Evolutionary conservation across 75 land plant species (phyloP), one percentile per base, ranked within the genome.

Genomic region (Cunninghamia lanceolata): DNA sequence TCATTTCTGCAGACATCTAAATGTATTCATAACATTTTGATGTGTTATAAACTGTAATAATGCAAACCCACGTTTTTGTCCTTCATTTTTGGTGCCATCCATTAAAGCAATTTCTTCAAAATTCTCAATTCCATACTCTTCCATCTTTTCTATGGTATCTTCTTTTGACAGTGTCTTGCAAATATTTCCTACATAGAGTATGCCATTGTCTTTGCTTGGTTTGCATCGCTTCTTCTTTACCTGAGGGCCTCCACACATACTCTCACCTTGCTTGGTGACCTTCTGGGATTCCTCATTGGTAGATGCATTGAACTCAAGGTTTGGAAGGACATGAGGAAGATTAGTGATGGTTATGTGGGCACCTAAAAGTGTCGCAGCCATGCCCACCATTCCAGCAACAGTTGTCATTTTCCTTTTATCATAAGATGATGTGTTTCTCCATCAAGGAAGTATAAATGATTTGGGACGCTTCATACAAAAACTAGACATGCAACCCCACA

Each of bases 381-480:
- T 92, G 52, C 99, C 99, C 35, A 93, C 99, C 79, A 98, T 87
- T n/a, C 99, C 99, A 5, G 99, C n/a, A n/a, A n/a, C n/a, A n/a
- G n/a, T n/a, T n/a, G n/a, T n/a, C n/a, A n/a, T n/a, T n/a, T n/a
- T n/a, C n/a, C n/a, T n/a, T n/a, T n/a, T n/a, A n/a, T n/a, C n/a
- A n/a, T n/a, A n/a, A n/a, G n/a, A n/a, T n/a, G n/a, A n/a, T n/a
- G n/a, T n/a, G n/a, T n/a, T n/a, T n/a, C n/a, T n/a, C n/a, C n/a
- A n/a, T n/a, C n/a, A n/a, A n/a, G n/a, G n/a, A n/a, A n/a, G n/a
- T n/a, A n/a, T n/a, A n/a, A n/a, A n/a, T n/a, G n/a, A n/a, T n/a
- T n/a, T n/a, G n/a, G n/a, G n/a, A n/a, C n/a, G n/a, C n/a, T n/a
- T n/a, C n/a, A n/a, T n/a, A n/a, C n/a, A n/a, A n/a, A n/a, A n/a